Evolutionary conservation across 192 early-diverging fungal genomes (phyloP), one percentile per base, ranked within the genome.

Genomic region (Coemansia sp.): DNA sequence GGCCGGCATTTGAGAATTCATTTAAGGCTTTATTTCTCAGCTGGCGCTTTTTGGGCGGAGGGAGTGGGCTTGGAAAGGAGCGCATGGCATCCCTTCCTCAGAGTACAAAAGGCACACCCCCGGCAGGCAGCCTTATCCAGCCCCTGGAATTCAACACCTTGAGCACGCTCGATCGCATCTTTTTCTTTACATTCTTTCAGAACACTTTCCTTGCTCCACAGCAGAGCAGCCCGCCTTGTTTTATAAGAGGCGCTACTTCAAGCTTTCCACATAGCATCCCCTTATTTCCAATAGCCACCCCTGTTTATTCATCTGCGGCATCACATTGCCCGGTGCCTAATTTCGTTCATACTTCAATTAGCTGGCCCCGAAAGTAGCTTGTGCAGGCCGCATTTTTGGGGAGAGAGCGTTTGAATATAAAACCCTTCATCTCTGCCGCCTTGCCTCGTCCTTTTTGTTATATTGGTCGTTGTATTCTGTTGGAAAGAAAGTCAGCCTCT

Each of bases 1-100:
- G 39, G 47, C 29, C 53, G 47, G 61, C 59, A 60, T 61, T 68
- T 68, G 58, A 56, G 66, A 68, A 68, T 68, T 68, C 66, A 68
- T 68, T 68, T 60, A 61, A 67, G 58, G 38, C 32, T n/a, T 37
- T 56, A 37, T 56, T 56, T 56, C 53, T 29, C 29, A n/a, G 41
- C 41, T 15, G 41, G 41, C 41, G 29, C 29, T 32, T 32, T 19
- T 49, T 49, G 6, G 17, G 47, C 47, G 17, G 47, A 19, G 47
- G 47, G 3, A 19, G 17, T 0, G 47, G 47, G 47, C n/a, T 49
- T 15, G 47, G 19, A 49, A 17, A 17, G 17, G 47, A 43, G n/a
- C 47, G 47, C 47, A 19, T 49, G 47, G 47, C 47, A 49, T 6
- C 15, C 17, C 47, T 17, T 49, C n/a, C 6, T 19, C 56, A 41